Evolutionary conservation across 176 grass and related monocot genomes (phyloP).

Genomic region (Leersia perrieri): DNA sequence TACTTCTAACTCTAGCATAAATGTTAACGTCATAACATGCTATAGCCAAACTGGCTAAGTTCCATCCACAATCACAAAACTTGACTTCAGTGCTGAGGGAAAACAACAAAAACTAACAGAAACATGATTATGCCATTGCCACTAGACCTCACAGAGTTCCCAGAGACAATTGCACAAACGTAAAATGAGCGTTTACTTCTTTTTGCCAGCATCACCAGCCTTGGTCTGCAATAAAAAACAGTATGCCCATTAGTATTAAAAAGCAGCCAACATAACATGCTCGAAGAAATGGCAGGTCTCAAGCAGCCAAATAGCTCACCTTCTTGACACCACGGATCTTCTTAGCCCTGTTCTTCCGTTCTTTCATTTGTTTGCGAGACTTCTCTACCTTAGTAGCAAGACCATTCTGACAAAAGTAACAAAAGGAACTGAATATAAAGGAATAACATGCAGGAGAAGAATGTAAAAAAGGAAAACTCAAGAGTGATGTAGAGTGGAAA

Average conservation of each 20-base stretch:
- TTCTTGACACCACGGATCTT: conserved; percentile 78
- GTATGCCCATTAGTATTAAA: background rate
- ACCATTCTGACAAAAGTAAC: conserved; percentile 48
- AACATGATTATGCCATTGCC: conserved; percentile 25
- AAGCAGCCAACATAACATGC: background rate
- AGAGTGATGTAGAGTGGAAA: background rate
- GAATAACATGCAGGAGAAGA: background rate
- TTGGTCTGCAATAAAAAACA: conserved; percentile 44
- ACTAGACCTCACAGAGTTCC: conserved; percentile 17
- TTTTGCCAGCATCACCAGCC: conserved; percentile 64
- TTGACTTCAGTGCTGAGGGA: background rate
- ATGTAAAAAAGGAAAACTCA: background rate
- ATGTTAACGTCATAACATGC: conserved; percentile 32
- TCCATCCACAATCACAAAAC: conserved; percentile 33
- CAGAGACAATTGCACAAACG: conserved; percentile 7
- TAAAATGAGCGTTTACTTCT: conserved; percentile 53
- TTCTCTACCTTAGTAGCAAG: conserved; percentile 75
- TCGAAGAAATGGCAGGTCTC: background rate
- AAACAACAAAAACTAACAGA: conserved; percentile 19
- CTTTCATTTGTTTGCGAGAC: conserved; percentile 80
- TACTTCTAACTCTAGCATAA: background rate
- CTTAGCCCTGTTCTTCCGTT: conserved; percentile 77
- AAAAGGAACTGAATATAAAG: background rate
- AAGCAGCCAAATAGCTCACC: conserved; percentile 33
- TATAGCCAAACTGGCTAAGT: conserved; percentile 29